Evolutionary conservation across 768 basidiomycete species (phyloP), one percentile per base, ranked within the genome.

Genomic region (Suillus spraguei): DNA sequence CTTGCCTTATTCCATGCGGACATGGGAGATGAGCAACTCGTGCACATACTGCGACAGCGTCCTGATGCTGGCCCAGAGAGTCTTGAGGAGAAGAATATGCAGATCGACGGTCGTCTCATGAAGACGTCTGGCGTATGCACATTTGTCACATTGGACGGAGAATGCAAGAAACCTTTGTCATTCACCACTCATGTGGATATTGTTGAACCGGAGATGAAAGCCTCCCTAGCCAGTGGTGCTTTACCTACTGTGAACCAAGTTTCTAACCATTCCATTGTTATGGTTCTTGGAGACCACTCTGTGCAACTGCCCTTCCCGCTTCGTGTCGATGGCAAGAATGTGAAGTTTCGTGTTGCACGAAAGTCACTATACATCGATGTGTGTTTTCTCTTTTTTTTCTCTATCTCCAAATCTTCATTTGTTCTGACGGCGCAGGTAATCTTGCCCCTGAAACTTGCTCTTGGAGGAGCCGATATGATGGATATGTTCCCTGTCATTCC

Each of bases 321-420:
- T 52, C 82, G 82, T 10, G 71, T 87, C 11, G 68, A 79, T 39
- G 74, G 75, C 5, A 63, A 66, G 24, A 72, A 74, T 16, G 60
- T 69, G 2, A 83, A 76, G 65, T 67, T 81, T 10, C 79, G 83
- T 5, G 66, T 87, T 38, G 86, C 87, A 11, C 78, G 86, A 47
- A 85, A 83, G 65, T 87, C 85, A 2, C 77, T 70, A 28, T 88
- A 83, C 63, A 72, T 87, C 8, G 78, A 76, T 69, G 77, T 76
- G 22, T 3, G 71, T 64, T 16, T 5, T 14, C 36, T 42, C 68
- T 20, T 5, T 11, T 17, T n/a, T n/a, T n/a, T n/a, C 6, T 28
- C 5, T 5, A 7, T 22, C 17, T 10, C 20, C 9, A 35, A 24
- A 32, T 56, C 42, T 3, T 53, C 35, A 72, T n/a, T n/a, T n/a